Base-by-base conservation (phyloP, 148 eudicot genomes). In the Silene conica region DNA sequence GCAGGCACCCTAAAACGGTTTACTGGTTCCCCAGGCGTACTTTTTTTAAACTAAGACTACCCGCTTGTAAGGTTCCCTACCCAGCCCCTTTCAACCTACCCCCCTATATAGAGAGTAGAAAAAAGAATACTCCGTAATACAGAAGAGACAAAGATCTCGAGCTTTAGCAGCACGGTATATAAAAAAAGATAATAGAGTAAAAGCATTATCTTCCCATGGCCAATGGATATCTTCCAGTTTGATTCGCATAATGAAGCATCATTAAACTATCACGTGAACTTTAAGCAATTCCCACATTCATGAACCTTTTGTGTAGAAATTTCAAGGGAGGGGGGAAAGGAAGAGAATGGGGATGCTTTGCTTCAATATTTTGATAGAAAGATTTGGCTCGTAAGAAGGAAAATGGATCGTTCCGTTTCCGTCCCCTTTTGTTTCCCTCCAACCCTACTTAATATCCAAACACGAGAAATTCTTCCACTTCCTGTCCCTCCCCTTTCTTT, bases 81-180 rank as follows among this genome's bases (percentile, higher is more conserved):
- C 22, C 69, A 18, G 48, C 23, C 69, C 69, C 48, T 65, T 65
- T 38, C 48, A 65, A 34, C 21, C 48, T 45, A 65, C 48, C 46
- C 20, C 38, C 21, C 69, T 18, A 34, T 23, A 65, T 38, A 65
- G 22, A 34, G 12, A 34, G 48, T 21, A 20, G 63, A 2, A 20
- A 20, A 59, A 59, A 21, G 0, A 59, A n/a, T n/a, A n/a, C n/a
- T n/a, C n/a, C n/a, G 9, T 38, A 11, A 59, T 2, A 59, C 5
- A 20, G 11, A 22, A 20, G 12, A 59, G 12, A 59, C 2, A 59
- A 23, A 59, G 63, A 59, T 20, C 13, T 9, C 22, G 14, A 34
- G 50, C 9, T 34, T n/a, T 41, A 28, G 65, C 20, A 64, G 3
- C 45, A 38, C n/a, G 46, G 48, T 7, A 65, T 34, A 65, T 38